A percentile compares a stretch with the other conserved stretches of the same genome.
phyloP scores from a whole-genome alignment of 805 yeast genomes.

The Candida insectalens region DNA sequence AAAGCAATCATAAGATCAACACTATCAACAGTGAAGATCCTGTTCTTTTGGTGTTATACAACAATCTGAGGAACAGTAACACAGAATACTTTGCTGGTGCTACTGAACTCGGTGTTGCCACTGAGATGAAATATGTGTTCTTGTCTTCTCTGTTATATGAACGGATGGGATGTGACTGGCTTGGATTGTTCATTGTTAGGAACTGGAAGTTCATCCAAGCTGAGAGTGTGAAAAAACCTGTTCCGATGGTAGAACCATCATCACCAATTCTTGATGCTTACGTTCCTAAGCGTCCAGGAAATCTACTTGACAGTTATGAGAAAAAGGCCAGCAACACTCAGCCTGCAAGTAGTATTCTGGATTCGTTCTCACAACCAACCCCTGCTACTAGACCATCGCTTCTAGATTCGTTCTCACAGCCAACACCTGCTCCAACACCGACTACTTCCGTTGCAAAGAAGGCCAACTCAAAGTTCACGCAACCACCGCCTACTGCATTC shows the following conservation, averaged over 20 bases:
- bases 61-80: conserved; percentile 45
- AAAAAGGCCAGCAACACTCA: not conserved
- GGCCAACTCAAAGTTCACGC: not conserved
- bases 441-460: not conserved
- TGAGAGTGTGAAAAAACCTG: not conserved
- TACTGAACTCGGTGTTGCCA: conserved; percentile 27
- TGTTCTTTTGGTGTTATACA: conserved; percentile 58
- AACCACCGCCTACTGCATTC: conserved; percentile 3
- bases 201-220: conserved; percentile 52
- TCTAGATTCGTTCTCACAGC: no score
- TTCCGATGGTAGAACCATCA: not conserved
- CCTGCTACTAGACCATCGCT: no score
- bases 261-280: not conserved
- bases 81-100: conserved; percentile 42
- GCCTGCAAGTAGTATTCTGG: no score
- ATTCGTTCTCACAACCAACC: no score
- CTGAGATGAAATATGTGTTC: conserved; percentile 54
- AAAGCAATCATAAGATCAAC: conserved; percentile 25
- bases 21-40: conserved; percentile 56
- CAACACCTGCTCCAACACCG: no score
- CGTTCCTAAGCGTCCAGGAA: not conserved
- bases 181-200: conserved; percentile 51
- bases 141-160: conserved; percentile 60
- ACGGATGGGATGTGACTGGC: conserved; percentile 86
- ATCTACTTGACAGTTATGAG: not conserved